phyloP scores from a whole-genome alignment of 768 basidiomycete genomes.

The Pleurotus platypus region DNA sequence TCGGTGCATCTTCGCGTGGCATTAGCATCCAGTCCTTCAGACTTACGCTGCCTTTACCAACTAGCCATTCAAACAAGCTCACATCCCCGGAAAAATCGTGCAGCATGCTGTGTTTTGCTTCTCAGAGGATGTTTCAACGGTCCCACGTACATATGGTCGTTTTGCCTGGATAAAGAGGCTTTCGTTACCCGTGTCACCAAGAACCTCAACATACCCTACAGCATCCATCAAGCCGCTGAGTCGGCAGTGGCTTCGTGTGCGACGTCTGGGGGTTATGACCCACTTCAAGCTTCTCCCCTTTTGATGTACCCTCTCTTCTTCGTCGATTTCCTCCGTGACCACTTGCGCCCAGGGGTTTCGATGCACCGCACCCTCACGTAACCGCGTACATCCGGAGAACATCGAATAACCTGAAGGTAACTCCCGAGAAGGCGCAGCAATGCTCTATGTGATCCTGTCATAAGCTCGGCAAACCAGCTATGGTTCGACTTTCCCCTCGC shows the following conservation, averaged over 20 bases:
- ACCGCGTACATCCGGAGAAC: not conserved
- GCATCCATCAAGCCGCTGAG: not conserved
- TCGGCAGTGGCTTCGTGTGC: not conserved
- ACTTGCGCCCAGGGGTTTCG: not conserved
- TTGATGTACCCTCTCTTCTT: not conserved
- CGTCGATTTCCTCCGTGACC: not conserved
- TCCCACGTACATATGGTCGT: conserved; percentile 4
- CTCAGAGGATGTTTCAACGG: not conserved
- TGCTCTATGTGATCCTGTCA: not conserved
- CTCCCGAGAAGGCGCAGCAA: not conserved
- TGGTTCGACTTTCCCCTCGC: not conserved
- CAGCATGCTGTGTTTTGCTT: not conserved
- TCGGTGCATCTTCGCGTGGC: too few relatives aligned
- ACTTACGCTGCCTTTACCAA: too few relatives aligned
- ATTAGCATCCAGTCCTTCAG: too few relatives aligned
- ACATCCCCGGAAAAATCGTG: not conserved
- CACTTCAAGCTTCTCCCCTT: not conserved
- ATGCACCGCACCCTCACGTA: not conserved
- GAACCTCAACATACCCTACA: too few relatives aligned
- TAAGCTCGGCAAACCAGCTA: not conserved
- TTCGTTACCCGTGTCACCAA: not conserved
- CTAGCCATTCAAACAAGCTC: too few relatives aligned
- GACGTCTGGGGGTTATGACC: not conserved
- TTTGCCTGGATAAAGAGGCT: not conserved
- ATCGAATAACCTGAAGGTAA: not conserved